Evolutionary conservation across 768 basidiomycete species (phyloP).

Genomic region (Artomyces pyxidatus): DNA sequence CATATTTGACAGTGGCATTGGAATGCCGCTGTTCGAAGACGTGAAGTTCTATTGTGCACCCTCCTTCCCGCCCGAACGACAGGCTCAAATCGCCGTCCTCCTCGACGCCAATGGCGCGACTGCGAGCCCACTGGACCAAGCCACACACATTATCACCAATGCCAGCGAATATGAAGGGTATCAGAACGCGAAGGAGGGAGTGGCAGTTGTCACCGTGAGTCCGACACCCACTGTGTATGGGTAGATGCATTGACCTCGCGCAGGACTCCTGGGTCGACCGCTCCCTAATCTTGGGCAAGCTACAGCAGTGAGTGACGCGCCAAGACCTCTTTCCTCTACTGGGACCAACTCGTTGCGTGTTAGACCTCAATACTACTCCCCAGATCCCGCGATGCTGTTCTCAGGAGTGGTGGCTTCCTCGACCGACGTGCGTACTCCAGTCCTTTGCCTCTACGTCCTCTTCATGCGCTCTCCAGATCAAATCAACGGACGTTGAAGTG

Average conservation of each 20-base stretch:
- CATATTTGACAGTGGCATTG: no score
- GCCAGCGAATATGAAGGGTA: constrained; percentile 10
- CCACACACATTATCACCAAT: constrained; percentile 13
- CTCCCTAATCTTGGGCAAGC: constrained; percentile 10
- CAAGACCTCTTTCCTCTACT: no score
- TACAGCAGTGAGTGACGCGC: constrained; percentile 11
- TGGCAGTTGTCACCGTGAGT: constrained; percentile 10
- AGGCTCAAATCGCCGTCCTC: constrained; percentile 1
- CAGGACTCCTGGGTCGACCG: constrained; percentile 15
- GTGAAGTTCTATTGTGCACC: constrained; percentile 11
- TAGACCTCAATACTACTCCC: constrained; percentile 48
- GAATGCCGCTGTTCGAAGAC: constrained; percentile 14
- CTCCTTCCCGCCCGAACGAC: constrained; percentile 7
- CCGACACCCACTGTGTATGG: neutral
- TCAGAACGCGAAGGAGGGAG: constrained; percentile 4
- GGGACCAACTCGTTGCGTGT: no score
- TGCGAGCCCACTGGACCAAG: constrained; percentile 2
- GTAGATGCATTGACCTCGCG: neutral
- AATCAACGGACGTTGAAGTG: constrained; percentile 58
- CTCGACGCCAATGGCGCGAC: constrained; percentile 10
- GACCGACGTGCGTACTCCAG: constrained; percentile 42
- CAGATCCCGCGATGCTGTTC: constrained; percentile 73
- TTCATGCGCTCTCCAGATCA: constrained; percentile 33
- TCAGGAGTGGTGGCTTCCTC: constrained; percentile 75
- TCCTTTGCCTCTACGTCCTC: neutral